Evolutionary conservation across 345 rosid genomes (phyloP).

Genomic region (Citrus sinensis): DVS_A1.0 CM039162.1:20609001-20609500

Average conservation of each 20-base stretch:
- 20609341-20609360: not conserved
- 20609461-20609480: not conserved
- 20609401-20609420: not conserved
- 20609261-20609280: not conserved
- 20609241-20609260: not conserved
- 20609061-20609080: not conserved
- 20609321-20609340: not conserved
- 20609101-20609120: not conserved
- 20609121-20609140: not conserved
- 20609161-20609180: not conserved
- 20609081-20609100: not conserved
- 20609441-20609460: not conserved
- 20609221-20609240: not conserved
- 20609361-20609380: not conserved
- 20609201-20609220: not conserved
- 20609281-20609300: not conserved
- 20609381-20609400: not conserved
- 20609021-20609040: not conserved
- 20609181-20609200: not conserved
- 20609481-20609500: constrained; percentile 1
- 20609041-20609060: not conserved
- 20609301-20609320: not conserved
- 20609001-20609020: constrained; percentile 17
- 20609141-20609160: not conserved
- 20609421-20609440: not conserved